phyloP scores from a whole-genome alignment of 202 grass and related monocot species.

The Schoenoplectus tabernaemontani region DNA sequence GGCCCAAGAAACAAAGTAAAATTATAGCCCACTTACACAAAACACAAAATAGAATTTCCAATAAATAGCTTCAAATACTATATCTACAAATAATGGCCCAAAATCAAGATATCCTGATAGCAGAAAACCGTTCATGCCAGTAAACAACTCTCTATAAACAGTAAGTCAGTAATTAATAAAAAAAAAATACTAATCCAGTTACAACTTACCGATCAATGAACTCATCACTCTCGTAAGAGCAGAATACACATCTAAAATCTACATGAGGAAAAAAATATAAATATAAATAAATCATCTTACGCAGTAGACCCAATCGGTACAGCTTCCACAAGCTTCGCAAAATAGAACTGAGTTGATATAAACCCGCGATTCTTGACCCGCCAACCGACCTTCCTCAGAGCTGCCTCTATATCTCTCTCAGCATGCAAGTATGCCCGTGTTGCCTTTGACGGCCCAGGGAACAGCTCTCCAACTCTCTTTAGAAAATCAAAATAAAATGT shows the following conservation, averaged over 20 bases:
- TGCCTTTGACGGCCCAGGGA: conserved; percentile 62
- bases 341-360: conserved; percentile 97
- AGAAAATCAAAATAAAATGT: conserved; percentile 54
- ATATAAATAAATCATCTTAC: not conserved
- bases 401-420: conserved; percentile 47
- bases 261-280: conserved; percentile 16
- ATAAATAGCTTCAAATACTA: not conserved
- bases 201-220: not conserved
- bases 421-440: conserved; percentile 60
- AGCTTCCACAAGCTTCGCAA: conserved; percentile 74
- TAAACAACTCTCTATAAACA: conserved; percentile 8
- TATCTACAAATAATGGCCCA: not conserved
- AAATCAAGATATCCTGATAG: not conserved
- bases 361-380: conserved; percentile 41
- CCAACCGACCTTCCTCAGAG: conserved; percentile 51
- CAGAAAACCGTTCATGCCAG: not conserved
- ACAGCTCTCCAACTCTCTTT: conserved; percentile 64
- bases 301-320: conserved; percentile 33
- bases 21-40: not conserved
- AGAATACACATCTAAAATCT: conserved; percentile 8
- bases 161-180: too few relatives aligned
- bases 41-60: not conserved
- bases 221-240: not conserved
- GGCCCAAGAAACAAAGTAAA: not conserved
- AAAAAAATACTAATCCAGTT: conserved; percentile 9